A percentile compares a stretch with the other conserved stretches of the same genome.
Conservation (phyloP, 768 basidiomycete genomes). For the Trametes elegans region DNA sequence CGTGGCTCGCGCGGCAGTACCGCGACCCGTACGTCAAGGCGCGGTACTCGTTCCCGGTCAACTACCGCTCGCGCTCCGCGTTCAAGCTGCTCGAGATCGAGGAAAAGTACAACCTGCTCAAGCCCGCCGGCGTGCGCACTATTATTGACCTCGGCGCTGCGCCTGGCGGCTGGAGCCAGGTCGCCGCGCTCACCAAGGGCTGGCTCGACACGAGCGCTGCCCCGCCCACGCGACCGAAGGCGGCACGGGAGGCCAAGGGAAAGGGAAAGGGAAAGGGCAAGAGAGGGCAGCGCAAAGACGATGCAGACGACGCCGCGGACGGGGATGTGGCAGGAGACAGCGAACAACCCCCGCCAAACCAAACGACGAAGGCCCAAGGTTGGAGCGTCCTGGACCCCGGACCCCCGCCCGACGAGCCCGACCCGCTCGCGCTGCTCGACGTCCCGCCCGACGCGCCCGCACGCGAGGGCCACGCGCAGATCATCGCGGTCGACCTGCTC, state of each 20-base stretch:
- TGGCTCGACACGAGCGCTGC: no score
- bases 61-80: slow-evolving; percentile 83
- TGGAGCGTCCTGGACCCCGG: no score
- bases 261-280: not conserved
- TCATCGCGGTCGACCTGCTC: slow-evolving; percentile 83
- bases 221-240: no score
- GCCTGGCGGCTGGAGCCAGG: slow-evolving; percentile 95
- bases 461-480: slow-evolving; percentile 39
- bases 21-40: slow-evolving; percentile 70
- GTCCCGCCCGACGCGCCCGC: not conserved
- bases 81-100: slow-evolving; percentile 89
- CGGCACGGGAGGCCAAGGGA: not conserved
- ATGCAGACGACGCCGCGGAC: not conserved
- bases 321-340: not conserved
- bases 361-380: no score
- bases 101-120: slow-evolving; percentile 52
- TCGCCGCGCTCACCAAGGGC: slow-evolving; percentile 61
- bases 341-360: no score
- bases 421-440: no score
- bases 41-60: slow-evolving; percentile 41
- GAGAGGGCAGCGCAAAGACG: no score
- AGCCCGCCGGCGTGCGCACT: slow-evolving; percentile 48
- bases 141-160: slow-evolving; percentile 91
- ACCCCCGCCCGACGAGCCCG: slow-evolving; percentile 4
- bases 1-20: slow-evolving; percentile 70